A percentile compares a stretch with the other conserved stretches of the same genome.
Conservation (phyloP, 2,329 filamentous ascomycete species). For the Diplodia mutila region DNA sequence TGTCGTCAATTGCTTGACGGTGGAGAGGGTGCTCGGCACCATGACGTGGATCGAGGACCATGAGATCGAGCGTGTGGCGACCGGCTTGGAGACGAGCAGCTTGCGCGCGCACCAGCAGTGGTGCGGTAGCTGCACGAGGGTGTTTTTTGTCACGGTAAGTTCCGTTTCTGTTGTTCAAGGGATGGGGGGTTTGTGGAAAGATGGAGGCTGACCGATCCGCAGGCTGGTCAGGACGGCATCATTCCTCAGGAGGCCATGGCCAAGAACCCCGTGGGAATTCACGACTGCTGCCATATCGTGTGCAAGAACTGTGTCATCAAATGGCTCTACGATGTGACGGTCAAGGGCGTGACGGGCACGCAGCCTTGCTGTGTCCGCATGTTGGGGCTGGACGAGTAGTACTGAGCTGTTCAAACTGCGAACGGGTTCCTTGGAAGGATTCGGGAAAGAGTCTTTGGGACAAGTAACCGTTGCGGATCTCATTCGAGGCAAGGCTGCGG, state of each 20-base stretch:
- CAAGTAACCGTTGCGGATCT: too few species aligned
- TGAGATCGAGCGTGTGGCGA: neutral
- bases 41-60: constrained; percentile 10
- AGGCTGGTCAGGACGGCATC: too few species aligned
- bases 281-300: neutral
- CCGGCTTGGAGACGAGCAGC: neutral
- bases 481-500: too few species aligned
- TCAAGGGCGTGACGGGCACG: neutral
- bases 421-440: too few species aligned
- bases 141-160: neutral
- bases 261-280: neutral
- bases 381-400: too few species aligned
- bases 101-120: neutral
- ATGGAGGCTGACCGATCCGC: neutral
- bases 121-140: neutral
- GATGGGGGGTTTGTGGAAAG: neutral
- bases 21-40: neutral
- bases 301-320: constrained; percentile 1
- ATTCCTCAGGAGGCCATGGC: too few species aligned
- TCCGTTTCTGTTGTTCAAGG: neutral
- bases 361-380: neutral
- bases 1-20: neutral
- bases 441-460: too few species aligned
- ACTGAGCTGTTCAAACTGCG: too few species aligned
- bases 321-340: neutral